These are phyloP conservation scores for Xylaria castorea DNA, from an alignment of 495 filamentous ascomycete species.

Conservation along the genomic window DNA sequence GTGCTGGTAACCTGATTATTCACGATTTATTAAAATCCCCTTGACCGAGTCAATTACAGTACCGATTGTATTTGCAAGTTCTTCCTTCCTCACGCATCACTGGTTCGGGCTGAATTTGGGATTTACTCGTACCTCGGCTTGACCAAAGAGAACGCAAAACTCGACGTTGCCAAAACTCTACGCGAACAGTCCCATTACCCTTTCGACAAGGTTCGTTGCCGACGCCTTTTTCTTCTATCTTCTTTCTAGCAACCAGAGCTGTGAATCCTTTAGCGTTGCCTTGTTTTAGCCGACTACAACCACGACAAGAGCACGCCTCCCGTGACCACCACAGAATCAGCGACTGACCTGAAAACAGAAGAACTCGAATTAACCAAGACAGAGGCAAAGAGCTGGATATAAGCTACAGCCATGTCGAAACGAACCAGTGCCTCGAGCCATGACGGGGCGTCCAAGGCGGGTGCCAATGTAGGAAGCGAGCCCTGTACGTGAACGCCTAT, in stretches of 20 bases:
- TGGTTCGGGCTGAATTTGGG: neutral
- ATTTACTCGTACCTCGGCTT: neutral
- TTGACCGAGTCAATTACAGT: neutral
- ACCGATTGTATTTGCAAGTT: neutral
- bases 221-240: neutral
- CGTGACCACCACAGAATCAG: neutral
- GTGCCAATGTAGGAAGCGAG: slow-evolving; percentile 29
- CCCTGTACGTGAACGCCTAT: slow-evolving; percentile 39
- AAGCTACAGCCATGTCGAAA: slow-evolving; percentile 54
- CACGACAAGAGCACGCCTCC: neutral
- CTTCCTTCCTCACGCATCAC: neutral
- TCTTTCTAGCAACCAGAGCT: neutral
- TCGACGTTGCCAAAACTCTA: neutral
- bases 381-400: neutral
- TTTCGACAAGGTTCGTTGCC: neutral
- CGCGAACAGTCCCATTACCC: neutral
- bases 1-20: neutral
- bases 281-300: neutral
- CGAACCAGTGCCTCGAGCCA: slow-evolving; percentile 50
- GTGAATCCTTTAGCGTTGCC: neutral
- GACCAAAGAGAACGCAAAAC: neutral
- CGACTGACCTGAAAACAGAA: neutral
- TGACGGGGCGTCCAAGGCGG: slow-evolving; percentile 49
- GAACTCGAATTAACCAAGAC: neutral
- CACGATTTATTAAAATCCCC: neutral